phyloP scores from a whole-genome alignment of 2,329 filamentous ascomycete species.

The Coleophoma crateriformis region DNA sequence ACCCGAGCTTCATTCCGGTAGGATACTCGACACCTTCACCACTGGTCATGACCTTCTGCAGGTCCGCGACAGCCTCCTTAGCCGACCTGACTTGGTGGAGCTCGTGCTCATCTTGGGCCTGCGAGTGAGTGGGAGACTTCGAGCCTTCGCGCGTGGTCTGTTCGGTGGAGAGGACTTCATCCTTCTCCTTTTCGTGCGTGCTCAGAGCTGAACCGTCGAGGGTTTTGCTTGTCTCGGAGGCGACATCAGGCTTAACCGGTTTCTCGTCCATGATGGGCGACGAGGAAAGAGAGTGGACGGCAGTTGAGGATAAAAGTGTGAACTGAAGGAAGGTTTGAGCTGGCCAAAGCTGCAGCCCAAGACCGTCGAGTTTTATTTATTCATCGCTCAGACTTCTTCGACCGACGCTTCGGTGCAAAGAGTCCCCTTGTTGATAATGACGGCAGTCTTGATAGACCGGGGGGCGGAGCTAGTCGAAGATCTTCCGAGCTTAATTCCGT shows the following conservation, averaged over 20 bases:
- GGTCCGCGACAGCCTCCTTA: conserved; percentile 8
- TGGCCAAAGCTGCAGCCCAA: too few species aligned
- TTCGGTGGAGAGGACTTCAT: not conserved
- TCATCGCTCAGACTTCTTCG: too few species aligned
- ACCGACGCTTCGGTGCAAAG: too few species aligned
- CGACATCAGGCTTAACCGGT: conserved; percentile 5
- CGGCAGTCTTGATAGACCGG: too few species aligned
- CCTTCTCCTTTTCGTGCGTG: conserved; percentile 10
- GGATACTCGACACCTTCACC: conserved; percentile 24
- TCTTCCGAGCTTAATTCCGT: too few species aligned
- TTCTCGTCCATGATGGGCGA: conserved; percentile 6
- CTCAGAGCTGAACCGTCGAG: conserved; percentile 10
- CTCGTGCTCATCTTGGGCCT: not conserved
- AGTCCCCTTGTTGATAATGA: too few species aligned
- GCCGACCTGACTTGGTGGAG: conserved; percentile 2
- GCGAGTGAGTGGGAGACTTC: conserved; percentile 6
- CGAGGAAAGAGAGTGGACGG: not conserved
- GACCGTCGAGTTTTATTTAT: too few species aligned
- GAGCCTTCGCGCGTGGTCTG: conserved; percentile 6
- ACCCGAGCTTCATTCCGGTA: conserved; percentile 18
- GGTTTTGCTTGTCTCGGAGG: conserved; percentile 12
- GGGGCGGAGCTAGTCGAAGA: too few species aligned
- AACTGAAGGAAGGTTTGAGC: too few species aligned
- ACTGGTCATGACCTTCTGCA: conserved; percentile 20
- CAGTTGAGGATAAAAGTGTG: not conserved